Conservation (phyloP, 1,284 basidiomycete genomes). For the Ganoderma resinaceum region DNA sequence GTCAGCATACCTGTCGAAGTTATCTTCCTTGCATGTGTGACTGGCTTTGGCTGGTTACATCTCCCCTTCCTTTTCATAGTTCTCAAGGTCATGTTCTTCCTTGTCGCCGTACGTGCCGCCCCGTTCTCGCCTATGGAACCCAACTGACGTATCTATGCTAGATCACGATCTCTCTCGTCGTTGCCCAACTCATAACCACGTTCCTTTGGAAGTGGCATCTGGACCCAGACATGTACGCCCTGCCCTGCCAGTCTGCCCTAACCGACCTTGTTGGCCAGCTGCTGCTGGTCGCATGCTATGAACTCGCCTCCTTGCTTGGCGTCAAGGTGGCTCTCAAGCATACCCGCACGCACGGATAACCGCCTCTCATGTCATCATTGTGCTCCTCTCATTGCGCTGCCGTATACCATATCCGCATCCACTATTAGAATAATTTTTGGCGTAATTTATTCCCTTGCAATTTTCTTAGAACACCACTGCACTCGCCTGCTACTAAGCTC, state of each 20-base stretch:
- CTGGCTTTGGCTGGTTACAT: constrained; percentile 77
- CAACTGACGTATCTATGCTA: constrained; percentile 38
- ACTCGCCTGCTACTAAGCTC: neutral
- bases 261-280: constrained; percentile 94
- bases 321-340: constrained; percentile 36
- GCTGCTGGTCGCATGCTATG: constrained; percentile 79
- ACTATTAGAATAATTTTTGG: constrained; percentile 1
- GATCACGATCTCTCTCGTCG: constrained; percentile 73
- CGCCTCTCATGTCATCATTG: neutral
- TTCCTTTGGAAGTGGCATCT: constrained; percentile 84
- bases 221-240: constrained; percentile 94
- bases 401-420: constrained; percentile 1
- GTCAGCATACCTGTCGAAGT: constrained; percentile 83
- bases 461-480: neutral
- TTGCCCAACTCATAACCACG: constrained; percentile 76
- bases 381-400: neutral
- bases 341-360: constrained; percentile 11
- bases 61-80: constrained; percentile 72
- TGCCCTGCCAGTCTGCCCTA: constrained; percentile 90
- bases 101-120: constrained; percentile 66
- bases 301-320: constrained; percentile 59
- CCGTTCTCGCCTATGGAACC: constrained; percentile 1
- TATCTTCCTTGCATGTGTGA: constrained; percentile 73
- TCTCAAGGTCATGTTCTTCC: constrained; percentile 75
- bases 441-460: constrained; percentile 25